phyloP scores from a whole-genome alignment of 768 basidiomycete genomes.

The Asterophora parasitica region DNA sequence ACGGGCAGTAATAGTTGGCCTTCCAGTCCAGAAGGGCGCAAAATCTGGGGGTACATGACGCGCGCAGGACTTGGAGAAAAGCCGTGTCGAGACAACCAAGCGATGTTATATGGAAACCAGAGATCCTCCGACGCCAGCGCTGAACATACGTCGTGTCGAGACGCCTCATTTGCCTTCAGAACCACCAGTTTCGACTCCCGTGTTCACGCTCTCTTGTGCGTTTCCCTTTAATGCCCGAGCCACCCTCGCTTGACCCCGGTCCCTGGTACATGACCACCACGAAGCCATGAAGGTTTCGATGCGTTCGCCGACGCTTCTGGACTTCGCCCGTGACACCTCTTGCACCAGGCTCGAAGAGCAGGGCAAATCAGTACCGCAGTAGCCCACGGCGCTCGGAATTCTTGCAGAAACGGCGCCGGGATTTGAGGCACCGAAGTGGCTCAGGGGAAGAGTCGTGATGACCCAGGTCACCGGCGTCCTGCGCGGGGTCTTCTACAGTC shows the following conservation, averaged over 20 bases:
- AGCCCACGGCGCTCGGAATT: slow-evolving; percentile 51
- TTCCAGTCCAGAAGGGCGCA: slow-evolving; percentile 37
- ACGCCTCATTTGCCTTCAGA: slow-evolving; percentile 14
- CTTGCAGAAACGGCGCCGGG: slow-evolving; percentile 49
- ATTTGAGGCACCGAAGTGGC: slow-evolving; percentile 28
- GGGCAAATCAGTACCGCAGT: slow-evolving; percentile 22
- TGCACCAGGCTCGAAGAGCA: slow-evolving; percentile 10
- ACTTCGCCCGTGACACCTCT: slow-evolving; percentile 29
- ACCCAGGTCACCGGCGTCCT: slow-evolving; percentile 36
- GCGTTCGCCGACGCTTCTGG: slow-evolving; percentile 49
- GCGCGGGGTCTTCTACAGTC: slow-evolving; percentile 32
- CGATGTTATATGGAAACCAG: slow-evolving; percentile 8
- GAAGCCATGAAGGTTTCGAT: slow-evolving; percentile 52
- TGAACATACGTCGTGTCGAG: slow-evolving; percentile 23
- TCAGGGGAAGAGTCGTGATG: slow-evolving; percentile 38
- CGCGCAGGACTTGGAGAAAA: slow-evolving; percentile 11
- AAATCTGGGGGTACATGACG: slow-evolving; percentile 33
- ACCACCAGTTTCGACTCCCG: slow-evolving; percentile 2
- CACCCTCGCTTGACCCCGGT: slow-evolving; percentile 2
- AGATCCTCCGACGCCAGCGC: slow-evolving; percentile 10
- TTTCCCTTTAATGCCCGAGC: slow-evolving; percentile 20
- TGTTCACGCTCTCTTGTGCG: slow-evolving; percentile 26
- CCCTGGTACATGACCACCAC: slow-evolving; percentile 24
- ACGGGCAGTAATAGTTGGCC: slow-evolving; percentile 30
- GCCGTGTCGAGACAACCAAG: neutral